Base-by-base conservation (phyloP, 345 rosid genomes). In the Linum tenue region DNA sequence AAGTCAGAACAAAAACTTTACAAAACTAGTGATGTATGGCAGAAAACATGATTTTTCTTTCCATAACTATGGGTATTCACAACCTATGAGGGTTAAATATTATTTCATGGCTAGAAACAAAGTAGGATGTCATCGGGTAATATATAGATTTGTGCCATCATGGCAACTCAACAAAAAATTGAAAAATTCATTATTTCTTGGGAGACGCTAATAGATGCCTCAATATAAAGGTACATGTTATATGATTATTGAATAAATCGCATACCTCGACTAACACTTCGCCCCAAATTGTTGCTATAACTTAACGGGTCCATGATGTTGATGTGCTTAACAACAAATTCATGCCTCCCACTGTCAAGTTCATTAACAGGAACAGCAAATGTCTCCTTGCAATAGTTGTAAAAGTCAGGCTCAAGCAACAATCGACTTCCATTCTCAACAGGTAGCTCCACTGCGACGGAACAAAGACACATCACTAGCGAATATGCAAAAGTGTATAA, bases 281-380 rank as follows among this genome's bases (percentile, higher is more conserved):
- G 64, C 17, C 64, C 64, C 17, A 62, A 62, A 35, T 62, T 62
- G 10, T 62, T 62, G 50, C n/a, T 22, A 12, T n/a, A 48, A 12
- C 40, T 62, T 39, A 62, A 15, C 39, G 64, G 64, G 40, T 62
- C 64, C 64, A 62, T 31, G 14, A 62, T 62, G 64, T 62, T 62
- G 10, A 62, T 41, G 41, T 39, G 35, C 50, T 62, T 62, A 41
- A 62, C 36, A 14, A 17, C 7, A 15, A 62, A 62, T 39, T 16
- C 64, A 38, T 62, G 22, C 9, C 7, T 39, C 41, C 50, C 64
- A 41, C 22, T 5, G 7, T 62, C 64, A 12, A 41, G 31, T 39
- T 16, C 36, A 5, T 41, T 62, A 38, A 39, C 41, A 12, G 64
- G 36, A 15, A 41, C 7, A 10, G 64, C 40, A 39, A 14, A 62